Percentiles rank a stretch among this genome's conserved stretches.
These are phyloP conservation scores for Fraxinus americana DNA, from an alignment of 257 asterid species.

Conservation along the genomic window DNA sequence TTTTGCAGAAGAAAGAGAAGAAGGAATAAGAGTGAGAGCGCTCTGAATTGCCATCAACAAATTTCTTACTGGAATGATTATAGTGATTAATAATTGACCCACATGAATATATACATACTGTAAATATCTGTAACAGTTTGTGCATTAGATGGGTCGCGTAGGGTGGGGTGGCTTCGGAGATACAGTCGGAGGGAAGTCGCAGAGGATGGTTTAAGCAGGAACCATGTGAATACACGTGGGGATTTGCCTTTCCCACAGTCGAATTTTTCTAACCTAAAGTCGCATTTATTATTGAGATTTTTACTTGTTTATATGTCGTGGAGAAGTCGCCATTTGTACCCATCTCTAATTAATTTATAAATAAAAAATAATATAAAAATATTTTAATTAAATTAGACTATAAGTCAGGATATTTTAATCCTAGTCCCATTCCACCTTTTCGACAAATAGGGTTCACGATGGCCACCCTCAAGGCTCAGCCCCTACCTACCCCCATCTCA, in stretches of 20 bases:
- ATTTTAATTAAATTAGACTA: too few species aligned
- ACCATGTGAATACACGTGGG: constrained; percentile 36
- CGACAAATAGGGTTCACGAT: too few species aligned
- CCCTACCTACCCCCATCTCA: too few species aligned
- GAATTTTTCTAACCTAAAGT: neutral
- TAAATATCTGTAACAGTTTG: neutral
- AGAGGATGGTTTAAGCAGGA: constrained; percentile 14
- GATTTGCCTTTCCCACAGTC: neutral
- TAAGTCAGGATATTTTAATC: too few species aligned
- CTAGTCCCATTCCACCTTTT: too few species aligned
- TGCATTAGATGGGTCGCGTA: neutral
- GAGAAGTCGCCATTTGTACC: too few species aligned
- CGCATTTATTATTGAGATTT: neutral
- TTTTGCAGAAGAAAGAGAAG: constrained; percentile 30
- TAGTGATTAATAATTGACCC: neutral
- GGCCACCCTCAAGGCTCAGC: too few species aligned
- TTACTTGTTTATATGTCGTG: too few species aligned
- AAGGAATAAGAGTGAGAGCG: constrained; percentile 33
- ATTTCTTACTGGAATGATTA: neutral
- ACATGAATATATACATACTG: neutral
- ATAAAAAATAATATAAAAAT: too few species aligned
- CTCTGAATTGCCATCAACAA: constrained; percentile 37
- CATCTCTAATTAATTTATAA: too few species aligned
- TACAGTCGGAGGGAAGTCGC: constrained; percentile 14
- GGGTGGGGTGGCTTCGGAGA: neutral